Conservation (phyloP, 176 grass and related monocot genomes). For the Aegilops speltoides region DNA sequence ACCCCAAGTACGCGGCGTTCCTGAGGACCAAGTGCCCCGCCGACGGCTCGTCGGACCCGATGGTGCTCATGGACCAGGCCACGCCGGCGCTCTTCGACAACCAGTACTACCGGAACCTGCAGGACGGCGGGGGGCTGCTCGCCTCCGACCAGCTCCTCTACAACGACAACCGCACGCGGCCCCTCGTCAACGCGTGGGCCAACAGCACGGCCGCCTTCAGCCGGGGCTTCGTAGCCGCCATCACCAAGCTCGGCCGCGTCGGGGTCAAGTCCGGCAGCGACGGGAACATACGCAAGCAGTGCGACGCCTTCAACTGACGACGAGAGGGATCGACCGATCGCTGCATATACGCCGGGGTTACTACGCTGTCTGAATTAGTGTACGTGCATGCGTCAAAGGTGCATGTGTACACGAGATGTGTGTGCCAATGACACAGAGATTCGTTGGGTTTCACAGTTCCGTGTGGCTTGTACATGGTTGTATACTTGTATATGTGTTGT, state of each 20-base stretch:
- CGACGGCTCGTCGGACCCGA: conserved; percentile 21
- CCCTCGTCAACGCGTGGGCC: conserved; percentile 48
- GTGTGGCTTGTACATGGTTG: neutral
- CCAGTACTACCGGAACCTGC: conserved; percentile 83
- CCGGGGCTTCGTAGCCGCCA: conserved; percentile 55
- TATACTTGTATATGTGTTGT: neutral
- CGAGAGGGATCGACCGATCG: neutral
- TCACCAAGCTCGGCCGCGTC: conserved; percentile 60
- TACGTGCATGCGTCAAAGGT: neutral
- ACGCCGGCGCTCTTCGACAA: conserved; percentile 75
- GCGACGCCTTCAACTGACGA: conserved; percentile 70
- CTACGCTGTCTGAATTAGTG: neutral
- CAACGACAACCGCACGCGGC: conserved; percentile 55
- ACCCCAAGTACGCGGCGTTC: conserved; percentile 51
- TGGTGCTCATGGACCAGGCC: conserved; percentile 67
- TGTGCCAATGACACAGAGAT: neutral
- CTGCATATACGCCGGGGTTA: neutral
- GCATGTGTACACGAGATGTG: conserved; percentile 8
- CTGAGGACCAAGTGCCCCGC: conserved; percentile 45
- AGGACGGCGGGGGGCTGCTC: conserved; percentile 57
- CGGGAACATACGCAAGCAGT: conserved; percentile 74
- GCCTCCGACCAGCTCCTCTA: conserved; percentile 69
- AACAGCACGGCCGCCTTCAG: conserved; percentile 48
- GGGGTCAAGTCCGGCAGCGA: conserved; percentile 64
- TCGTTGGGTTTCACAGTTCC: neutral